These are phyloP conservation scores for Kwoniella botswanensis DNA, from an alignment of 768 basidiomycete species.

Conservation along the genomic window DNA sequence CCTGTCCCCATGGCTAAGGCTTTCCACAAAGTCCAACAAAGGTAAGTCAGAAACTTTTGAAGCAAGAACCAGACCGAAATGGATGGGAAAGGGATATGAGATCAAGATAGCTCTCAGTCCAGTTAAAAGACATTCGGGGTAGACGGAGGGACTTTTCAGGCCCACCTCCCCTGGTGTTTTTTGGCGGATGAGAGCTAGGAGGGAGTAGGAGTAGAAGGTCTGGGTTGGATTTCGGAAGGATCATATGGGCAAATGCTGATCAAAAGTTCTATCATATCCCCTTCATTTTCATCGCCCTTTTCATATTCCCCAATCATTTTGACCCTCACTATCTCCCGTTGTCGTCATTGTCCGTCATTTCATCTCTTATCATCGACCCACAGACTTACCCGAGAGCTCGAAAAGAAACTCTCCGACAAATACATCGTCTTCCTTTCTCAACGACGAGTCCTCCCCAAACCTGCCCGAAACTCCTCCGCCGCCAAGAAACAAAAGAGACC, in stretches of 20 bases:
- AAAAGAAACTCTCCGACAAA: constrained; percentile 99
- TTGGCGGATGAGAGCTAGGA: constrained; percentile 24
- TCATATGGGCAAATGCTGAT: constrained; percentile 25
- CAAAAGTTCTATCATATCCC: background rate
- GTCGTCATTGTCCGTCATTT: background rate
- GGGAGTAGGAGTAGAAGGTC: constrained; percentile 11
- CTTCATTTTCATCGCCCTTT: background rate
- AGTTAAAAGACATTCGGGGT: constrained; percentile 27
- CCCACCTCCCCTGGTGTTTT: constrained; percentile 51
- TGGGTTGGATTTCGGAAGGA: constrained; percentile 3
- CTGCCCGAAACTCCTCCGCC: constrained; percentile 87
- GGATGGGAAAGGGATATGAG: background rate
- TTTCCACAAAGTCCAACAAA: constrained; percentile 96
- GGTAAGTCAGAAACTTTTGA: constrained; percentile 63
- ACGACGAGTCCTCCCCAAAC: constrained; percentile 97
- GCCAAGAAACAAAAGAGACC: constrained; percentile 85
- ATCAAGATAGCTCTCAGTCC: background rate
- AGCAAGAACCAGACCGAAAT: background rate
- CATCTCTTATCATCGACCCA: constrained; percentile 7
- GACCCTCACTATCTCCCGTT: background rate
- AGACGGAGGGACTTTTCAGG: constrained; percentile 59
- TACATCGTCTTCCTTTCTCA: constrained; percentile 99
- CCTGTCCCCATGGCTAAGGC: constrained; percentile 97
- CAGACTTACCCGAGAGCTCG: constrained; percentile 96
- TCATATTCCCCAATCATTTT: background rate